Percentiles rank a stretch among this genome's conserved stretches.
Conservation (phyloP, 139 green algal genomes). For the Marvania coccoides region DNA sequence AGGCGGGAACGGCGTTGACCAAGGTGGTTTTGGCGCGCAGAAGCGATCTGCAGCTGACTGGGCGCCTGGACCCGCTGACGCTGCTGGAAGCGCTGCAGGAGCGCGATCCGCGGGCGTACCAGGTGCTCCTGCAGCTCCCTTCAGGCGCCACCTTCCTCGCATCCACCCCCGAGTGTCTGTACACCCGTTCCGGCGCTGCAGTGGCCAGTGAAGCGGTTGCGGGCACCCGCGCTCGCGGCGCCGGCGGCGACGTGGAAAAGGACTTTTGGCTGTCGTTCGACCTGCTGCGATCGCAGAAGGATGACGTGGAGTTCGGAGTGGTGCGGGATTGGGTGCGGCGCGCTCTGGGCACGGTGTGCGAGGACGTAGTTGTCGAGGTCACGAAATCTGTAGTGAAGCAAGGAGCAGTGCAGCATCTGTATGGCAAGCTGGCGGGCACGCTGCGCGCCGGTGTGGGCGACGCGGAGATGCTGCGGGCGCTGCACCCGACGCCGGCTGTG, state of each 20-base stretch:
- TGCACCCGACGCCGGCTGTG: slow-evolving; percentile 89
- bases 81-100: slow-evolving; percentile 68
- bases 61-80: slow-evolving; percentile 44
- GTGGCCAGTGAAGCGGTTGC: slow-evolving; percentile 89
- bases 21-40: slow-evolving; percentile 79
- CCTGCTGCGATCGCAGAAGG: slow-evolving; percentile 79
- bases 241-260: slow-evolving; percentile 50
- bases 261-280: slow-evolving; percentile 86
- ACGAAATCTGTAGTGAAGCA: slow-evolving; percentile 88
- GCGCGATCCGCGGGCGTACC: slow-evolving; percentile 75
- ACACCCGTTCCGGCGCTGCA: slow-evolving; percentile 50
- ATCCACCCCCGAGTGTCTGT: slow-evolving; percentile 89
- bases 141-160: slow-evolving; percentile 72
- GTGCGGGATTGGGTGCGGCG: slow-evolving; percentile 74
- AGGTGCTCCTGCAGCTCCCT: slow-evolving; percentile 61
- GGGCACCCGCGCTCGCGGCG: slow-evolving; percentile 69
- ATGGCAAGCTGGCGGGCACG: slow-evolving; percentile 67
- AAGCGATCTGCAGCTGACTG: slow-evolving; percentile 39
- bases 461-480: slow-evolving; percentile 44
- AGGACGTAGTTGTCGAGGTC: slow-evolving; percentile 64
- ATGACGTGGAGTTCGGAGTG: slow-evolving; percentile 89
- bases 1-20: slow-evolving; percentile 28
- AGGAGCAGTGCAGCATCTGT: slow-evolving; percentile 90
- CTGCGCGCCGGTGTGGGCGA: slow-evolving; percentile 32
- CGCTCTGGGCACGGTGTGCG: slow-evolving; percentile 34